Percentiles rank a stretch among this genome's conserved stretches.
phyloP scores from a whole-genome alignment of 2,329 filamentous ascomycete genomes.

The Blastomyces gilchristii region DNA sequence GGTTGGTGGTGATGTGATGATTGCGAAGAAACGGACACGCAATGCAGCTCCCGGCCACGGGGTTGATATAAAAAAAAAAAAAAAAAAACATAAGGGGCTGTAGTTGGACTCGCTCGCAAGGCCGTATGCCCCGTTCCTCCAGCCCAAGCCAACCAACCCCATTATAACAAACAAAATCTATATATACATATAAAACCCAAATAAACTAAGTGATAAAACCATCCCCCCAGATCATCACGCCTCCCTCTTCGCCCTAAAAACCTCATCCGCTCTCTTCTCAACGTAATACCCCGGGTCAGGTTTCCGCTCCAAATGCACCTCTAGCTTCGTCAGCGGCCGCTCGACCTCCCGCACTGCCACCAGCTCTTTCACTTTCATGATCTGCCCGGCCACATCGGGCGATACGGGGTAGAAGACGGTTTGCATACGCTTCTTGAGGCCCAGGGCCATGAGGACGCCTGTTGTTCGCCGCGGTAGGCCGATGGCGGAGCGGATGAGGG shows the following conservation, averaged over 20 bases:
- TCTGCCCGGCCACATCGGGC: conserved; percentile 73
- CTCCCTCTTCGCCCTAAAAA: conserved; percentile 19
- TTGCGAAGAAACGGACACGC: no score
- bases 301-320: conserved; percentile 61
- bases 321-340: conserved; percentile 48
- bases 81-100: no score
- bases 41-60: no score
- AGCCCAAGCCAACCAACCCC: no score
- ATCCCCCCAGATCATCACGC: not conserved
- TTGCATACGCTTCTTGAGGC: conserved; percentile 71
- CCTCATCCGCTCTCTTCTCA: conserved; percentile 44
- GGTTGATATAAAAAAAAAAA: no score
- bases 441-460: conserved; percentile 74
- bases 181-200: not conserved
- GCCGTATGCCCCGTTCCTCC: no score
- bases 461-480: conserved; percentile 70
- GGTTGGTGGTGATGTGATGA: no score
- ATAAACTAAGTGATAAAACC: not conserved
- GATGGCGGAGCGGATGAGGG: conserved; percentile 79
- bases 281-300: conserved; percentile 74
- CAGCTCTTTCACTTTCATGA: conserved; percentile 89
- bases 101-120: no score
- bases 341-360: conserved; percentile 73
- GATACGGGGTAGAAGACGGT: conserved; percentile 84
- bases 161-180: not conserved